Evolutionary conservation across 2,329 filamentous ascomycete species (phyloP), one percentile per base, ranked within the genome.

Genomic region (Sarocladium strictum): DNA sequence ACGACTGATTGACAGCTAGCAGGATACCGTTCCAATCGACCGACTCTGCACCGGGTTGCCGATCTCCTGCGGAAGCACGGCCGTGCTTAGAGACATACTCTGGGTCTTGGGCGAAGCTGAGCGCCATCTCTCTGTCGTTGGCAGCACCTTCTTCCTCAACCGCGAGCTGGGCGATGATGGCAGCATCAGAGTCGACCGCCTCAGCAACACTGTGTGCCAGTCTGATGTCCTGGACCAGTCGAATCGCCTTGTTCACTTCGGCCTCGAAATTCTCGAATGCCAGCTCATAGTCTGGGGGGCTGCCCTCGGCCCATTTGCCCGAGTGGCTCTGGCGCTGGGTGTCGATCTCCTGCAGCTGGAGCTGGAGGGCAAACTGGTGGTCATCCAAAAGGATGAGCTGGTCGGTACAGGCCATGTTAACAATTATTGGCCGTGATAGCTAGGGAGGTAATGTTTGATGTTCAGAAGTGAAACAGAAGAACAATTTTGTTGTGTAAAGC

Each of bases 161-260:
- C 38, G 14, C 23, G 12, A 40, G 19, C 23, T 53, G 19, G 26
- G 53, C 53, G 27, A 57, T 57, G 37, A 43, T 49, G 14, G 23
- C 29, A 29, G 47, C 54, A 50, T 57, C 56, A 29, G 53, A 49
- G 19, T 55, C 56, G 24, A 57, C 49, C n/a, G 56, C 56, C 29
- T 43, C 38, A n/a, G 53, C 54, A 32, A 57, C 53, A 43, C 53
- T 57, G 4, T 57, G 53, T 15, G 53, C 56, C 17, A 57, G 41
- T 51, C 33, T 57, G n/a, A 27, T 21, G 24, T 57, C 56, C 29
- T 53, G 24, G 19, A 35, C 27, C 27, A 55, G 35, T 19, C 19
- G 24, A 43, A 55, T 55, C 23, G 40, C 54, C 35, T 26, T 49
- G n/a, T 57, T 52, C 24, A 53, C 14, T 47, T 57, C 47, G 29